phyloP scores from a whole-genome alignment of 2,329 filamentous ascomycete species.

The Neoascochyta sp. region DNA sequence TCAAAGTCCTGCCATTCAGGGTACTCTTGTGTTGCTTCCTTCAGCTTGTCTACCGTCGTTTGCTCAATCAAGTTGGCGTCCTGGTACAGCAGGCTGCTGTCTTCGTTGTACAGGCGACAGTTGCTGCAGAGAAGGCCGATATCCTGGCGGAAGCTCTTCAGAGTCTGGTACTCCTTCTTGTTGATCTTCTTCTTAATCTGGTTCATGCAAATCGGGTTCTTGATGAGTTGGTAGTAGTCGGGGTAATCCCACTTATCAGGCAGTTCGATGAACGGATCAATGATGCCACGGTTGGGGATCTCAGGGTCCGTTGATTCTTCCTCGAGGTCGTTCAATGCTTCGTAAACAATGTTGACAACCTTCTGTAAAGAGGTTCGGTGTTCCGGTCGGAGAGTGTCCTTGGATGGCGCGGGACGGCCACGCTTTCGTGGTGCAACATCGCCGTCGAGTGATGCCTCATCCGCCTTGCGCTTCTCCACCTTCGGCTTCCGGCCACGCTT shows the following conservation, averaged over 20 bases:
- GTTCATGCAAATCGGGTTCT: conserved; percentile 92
- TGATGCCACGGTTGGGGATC: conserved; percentile 70
- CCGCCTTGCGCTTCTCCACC: conserved; percentile 80
- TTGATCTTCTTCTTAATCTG: conserved; percentile 94
- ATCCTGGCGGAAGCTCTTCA: conserved; percentile 78
- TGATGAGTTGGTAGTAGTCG: conserved; percentile 93
- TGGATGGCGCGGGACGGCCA: conserved; percentile 59
- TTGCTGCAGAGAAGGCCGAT: conserved; percentile 83
- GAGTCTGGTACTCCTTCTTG: conserved; percentile 81
- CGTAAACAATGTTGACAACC: conserved; percentile 72
- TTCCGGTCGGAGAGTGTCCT: conserved; percentile 64
- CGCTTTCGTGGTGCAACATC: conserved; percentile 65
- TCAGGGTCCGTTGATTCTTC: conserved; percentile 63
- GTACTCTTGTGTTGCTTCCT: conserved; percentile 52
- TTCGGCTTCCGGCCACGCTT: conserved; percentile 75
- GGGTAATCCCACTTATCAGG: conserved; percentile 86
- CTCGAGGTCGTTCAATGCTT: conserved; percentile 78
- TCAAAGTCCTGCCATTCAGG: conserved; percentile 59
- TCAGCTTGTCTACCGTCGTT: conserved; percentile 52
- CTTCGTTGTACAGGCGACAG: conserved; percentile 94
- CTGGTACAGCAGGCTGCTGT: conserved; percentile 83
- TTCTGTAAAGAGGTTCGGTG: conserved; percentile 75
- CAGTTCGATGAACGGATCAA: conserved; percentile 89
- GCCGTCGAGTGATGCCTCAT: conserved; percentile 60
- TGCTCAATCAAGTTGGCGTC: conserved; percentile 88